Percentiles rank a stretch among this genome's conserved stretches.
phyloP scores from a whole-genome alignment of 805 yeast species.

The Saccharomycopsis selenospora region DNA sequence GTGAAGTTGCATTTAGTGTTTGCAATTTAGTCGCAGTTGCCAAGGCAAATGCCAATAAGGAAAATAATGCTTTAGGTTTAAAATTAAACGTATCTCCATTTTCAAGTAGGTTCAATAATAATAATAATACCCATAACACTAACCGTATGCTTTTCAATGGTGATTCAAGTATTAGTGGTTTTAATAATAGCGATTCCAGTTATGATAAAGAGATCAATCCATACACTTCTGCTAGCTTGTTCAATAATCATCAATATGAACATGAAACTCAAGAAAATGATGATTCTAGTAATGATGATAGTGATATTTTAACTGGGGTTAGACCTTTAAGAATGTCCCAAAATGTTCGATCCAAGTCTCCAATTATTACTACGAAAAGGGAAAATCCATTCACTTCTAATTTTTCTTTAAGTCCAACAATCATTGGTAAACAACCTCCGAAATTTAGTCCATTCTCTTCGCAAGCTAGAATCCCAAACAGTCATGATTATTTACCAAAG shows the following conservation, averaged over 20 bases:
- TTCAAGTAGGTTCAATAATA: background rate
- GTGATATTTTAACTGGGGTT: slow-evolving; percentile 36
- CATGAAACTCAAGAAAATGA: background rate
- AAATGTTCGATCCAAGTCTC: slow-evolving; percentile 27
- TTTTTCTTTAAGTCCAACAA: slow-evolving; percentile 21
- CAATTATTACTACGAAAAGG: slow-evolving; percentile 18
- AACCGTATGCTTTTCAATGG: too few relatives aligned
- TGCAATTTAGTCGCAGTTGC: slow-evolving; percentile 53
- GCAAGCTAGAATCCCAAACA: slow-evolving; percentile 5
- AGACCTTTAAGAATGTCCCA: slow-evolving; percentile 66
- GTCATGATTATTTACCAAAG: background rate
- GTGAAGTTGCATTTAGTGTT: slow-evolving; percentile 61
- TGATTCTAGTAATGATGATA: background rate
- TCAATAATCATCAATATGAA: too few relatives aligned
- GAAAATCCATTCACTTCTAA: slow-evolving; percentile 23
- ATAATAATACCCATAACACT: background rate
- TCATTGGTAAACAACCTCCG: background rate
- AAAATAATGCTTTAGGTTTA: background rate
- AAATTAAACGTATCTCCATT: background rate
- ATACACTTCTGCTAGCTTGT: too few relatives aligned
- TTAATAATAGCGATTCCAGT: too few relatives aligned
- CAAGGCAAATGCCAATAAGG: slow-evolving; percentile 32
- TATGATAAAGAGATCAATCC: too few relatives aligned
- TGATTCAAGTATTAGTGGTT: too few relatives aligned
- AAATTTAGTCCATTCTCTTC: background rate